Conservation (phyloP, 2,329 filamentous ascomycete species). For the Plectosphaerella sp. region DNA sequence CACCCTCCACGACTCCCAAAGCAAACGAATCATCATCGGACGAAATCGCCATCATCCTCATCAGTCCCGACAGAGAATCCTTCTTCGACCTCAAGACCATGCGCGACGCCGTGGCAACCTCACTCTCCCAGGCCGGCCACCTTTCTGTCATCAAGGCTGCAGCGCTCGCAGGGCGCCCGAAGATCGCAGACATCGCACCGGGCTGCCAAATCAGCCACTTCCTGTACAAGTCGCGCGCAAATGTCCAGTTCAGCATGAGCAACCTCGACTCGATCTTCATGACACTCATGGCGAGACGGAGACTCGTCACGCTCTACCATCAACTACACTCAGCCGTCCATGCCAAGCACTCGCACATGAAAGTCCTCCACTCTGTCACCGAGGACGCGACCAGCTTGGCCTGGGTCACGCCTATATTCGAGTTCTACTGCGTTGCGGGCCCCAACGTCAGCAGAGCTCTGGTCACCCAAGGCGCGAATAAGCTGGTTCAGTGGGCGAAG, state of each 20-base stretch:
- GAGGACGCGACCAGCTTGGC: conserved; percentile 76
- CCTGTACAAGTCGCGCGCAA: conserved; percentile 87
- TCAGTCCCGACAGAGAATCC: conserved; percentile 87
- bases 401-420: conserved; percentile 88
- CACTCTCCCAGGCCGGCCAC: conserved; percentile 71
- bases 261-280: conserved; percentile 67
- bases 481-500: conserved; percentile 86
- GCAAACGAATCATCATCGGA: conserved; percentile 62
- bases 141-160: conserved; percentile 71
- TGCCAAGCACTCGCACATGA: conserved; percentile 75
- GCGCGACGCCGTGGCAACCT: conserved; percentile 58
- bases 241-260: conserved; percentile 95
- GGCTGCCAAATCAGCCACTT: conserved; percentile 84
- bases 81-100: conserved; percentile 84
- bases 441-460: conserved; percentile 60
- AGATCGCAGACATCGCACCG: conserved; percentile 70
- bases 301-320: conserved; percentile 80
- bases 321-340: conserved; percentile 83
- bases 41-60: conserved; percentile 86
- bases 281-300: conserved; percentile 54
- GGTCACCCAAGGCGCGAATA: conserved; percentile 81
- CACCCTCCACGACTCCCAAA: conserved; percentile 44
- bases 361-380: conserved; percentile 76
- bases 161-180: conserved; percentile 65
- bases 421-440: conserved; percentile 92